phyloP scores from a whole-genome alignment of 352 stramenopile species.

The Pythium grandisporangium region DNA sequence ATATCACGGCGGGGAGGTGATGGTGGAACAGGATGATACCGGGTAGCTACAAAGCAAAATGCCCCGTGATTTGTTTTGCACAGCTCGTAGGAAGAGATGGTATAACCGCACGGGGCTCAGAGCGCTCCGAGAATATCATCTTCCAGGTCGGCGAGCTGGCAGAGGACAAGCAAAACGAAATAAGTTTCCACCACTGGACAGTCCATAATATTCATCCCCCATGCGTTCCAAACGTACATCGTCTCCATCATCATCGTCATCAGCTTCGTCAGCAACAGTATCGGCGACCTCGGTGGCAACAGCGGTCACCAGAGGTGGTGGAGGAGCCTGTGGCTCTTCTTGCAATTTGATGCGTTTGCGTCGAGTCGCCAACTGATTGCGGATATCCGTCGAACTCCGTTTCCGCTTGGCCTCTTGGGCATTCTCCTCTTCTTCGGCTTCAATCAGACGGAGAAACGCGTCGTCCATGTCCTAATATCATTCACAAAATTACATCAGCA shows the following conservation, averaged over 20 bases:
- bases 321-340: no score
- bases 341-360: slow-evolving; percentile 23
- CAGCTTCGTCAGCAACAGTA: background rate
- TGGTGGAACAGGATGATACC: no score
- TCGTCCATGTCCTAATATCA: slow-evolving; percentile 64
- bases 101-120: slow-evolving; percentile 1
- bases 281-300: no score
- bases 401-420: slow-evolving; percentile 38
- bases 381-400: slow-evolving; percentile 44
- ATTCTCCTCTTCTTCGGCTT: slow-evolving; percentile 64
- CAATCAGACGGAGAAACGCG: slow-evolving; percentile 64
- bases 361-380: slow-evolving; percentile 45
- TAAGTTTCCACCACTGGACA: slow-evolving; percentile 2
- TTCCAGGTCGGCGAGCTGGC: slow-evolving; percentile 66
- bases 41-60: no score
- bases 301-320: no score
- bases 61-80: no score
- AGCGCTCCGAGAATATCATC: slow-evolving; percentile 60
- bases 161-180: background rate
- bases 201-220: no score
- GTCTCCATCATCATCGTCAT: slow-evolving; percentile 16
- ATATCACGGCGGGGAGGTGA: no score
- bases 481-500: no score
- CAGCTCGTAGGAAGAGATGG: background rate
- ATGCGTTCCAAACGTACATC: slow-evolving; percentile 10